A percentile compares a stretch with the other conserved stretches of the same genome.
Conservation (phyloP, 2,329 filamentous ascomycete species). For the Trichophaea hybrida region DNA sequence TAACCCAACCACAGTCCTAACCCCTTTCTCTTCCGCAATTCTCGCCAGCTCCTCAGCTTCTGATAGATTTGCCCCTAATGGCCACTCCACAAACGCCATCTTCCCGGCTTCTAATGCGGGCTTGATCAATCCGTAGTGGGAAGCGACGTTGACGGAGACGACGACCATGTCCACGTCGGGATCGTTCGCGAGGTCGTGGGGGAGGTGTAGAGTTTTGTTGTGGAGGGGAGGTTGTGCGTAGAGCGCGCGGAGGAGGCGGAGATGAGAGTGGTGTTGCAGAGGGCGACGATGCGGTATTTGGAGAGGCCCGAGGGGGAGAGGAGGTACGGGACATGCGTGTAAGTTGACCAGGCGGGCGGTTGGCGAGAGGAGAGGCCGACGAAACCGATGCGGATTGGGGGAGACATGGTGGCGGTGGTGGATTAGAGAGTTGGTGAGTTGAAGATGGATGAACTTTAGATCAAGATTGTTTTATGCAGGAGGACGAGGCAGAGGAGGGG, state of each 20-base stretch:
- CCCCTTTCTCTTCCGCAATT: slow-evolving; percentile 33
- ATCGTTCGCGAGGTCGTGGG: slow-evolving; percentile 35
- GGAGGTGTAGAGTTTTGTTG: slow-evolving; percentile 35
- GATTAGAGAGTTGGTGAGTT: too few species aligned
- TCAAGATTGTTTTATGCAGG: too few species aligned
- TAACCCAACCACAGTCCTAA: slow-evolving; percentile 36
- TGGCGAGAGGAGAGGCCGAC: slow-evolving; percentile 11
- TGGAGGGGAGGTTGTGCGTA: slow-evolving; percentile 30
- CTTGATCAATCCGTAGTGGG: slow-evolving; percentile 34
- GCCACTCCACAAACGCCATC: slow-evolving; percentile 40
- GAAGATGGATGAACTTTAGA: too few species aligned
- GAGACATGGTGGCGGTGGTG: too few species aligned
- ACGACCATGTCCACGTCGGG: slow-evolving; percentile 38
- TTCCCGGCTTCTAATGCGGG: slow-evolving; percentile 36
- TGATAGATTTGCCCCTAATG: slow-evolving; percentile 32
- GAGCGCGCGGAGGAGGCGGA: slow-evolving; percentile 35
- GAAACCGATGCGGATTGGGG: not conserved
- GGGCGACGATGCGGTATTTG: not conserved
- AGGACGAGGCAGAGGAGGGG: too few species aligned
- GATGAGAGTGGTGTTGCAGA: slow-evolving; percentile 35
- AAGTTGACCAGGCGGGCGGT: slow-evolving; percentile 29
- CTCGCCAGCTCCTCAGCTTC: slow-evolving; percentile 26
- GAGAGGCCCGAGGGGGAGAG: not conserved
- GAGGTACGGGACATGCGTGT: not conserved
- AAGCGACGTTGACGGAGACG: slow-evolving; percentile 34